phyloP scores from a whole-genome alignment of 495 filamentous ascomycete species.

The Pyrenopolyporus hunteri region DNA sequence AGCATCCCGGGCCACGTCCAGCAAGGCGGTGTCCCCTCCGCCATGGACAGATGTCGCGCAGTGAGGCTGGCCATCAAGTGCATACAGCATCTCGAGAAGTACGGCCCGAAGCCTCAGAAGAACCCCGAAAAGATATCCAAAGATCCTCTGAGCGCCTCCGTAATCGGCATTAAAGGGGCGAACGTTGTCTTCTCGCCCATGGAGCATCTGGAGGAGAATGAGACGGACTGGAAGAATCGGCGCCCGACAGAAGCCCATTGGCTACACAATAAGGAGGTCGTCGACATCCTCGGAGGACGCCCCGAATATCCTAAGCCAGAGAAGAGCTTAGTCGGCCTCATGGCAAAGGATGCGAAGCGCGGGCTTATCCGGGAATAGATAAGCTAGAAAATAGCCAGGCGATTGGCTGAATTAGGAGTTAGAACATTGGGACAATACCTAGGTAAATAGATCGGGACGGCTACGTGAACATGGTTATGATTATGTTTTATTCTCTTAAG shows the following conservation, averaged over 20 bases:
- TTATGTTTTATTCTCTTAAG: no score
- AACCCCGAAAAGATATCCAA: slow-evolving; percentile 64
- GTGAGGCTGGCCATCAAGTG: slow-evolving; percentile 90
- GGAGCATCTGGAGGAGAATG: slow-evolving; percentile 73
- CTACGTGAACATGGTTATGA: slow-evolving; percentile 25
- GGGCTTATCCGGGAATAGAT: slow-evolving; percentile 43
- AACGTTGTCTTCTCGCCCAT: slow-evolving; percentile 86
- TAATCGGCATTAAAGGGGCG: slow-evolving; percentile 93
- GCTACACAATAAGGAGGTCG: slow-evolving; percentile 78
- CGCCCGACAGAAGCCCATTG: slow-evolving; percentile 87
- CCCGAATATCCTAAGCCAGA: slow-evolving; percentile 55
- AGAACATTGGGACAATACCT: slow-evolving; percentile 19
- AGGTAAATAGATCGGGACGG: slow-evolving; percentile 25
- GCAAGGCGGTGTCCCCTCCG: slow-evolving; percentile 89
- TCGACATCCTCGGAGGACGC: slow-evolving; percentile 83
- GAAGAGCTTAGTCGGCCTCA: slow-evolving; percentile 50
- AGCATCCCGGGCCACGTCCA: slow-evolving; percentile 97
- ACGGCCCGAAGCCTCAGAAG: slow-evolving; percentile 63
- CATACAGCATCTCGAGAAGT: slow-evolving; percentile 85
- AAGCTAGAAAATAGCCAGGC: not conserved
- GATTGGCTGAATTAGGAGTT: slow-evolving; percentile 1
- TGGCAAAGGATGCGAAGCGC: slow-evolving; percentile 62
- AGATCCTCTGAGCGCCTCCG: slow-evolving; percentile 71
- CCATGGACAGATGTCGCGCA: slow-evolving; percentile 95
- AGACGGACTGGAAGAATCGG: slow-evolving; percentile 92